Evolutionary conservation across 2,329 filamentous ascomycete species (phyloP), one percentile per base, ranked within the genome.

Genomic region (Macroventuria anomochaeta): DNA sequence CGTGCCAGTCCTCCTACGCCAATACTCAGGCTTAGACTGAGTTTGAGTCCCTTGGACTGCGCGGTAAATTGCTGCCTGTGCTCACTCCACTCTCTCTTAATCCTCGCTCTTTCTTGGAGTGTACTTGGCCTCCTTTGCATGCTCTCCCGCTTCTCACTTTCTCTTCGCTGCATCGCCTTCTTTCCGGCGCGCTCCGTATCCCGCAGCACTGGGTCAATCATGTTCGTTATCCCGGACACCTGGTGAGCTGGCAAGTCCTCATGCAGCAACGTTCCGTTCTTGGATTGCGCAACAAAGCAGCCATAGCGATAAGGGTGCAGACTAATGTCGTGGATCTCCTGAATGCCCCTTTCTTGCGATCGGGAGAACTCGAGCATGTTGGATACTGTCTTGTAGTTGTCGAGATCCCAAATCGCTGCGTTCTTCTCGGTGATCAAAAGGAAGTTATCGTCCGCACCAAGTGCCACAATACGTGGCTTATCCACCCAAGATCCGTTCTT

Each of bases 281-380:
- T 46, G 1, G 59, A 59, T 23, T 67, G 62, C 2, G 63, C 58
- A 8, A 75, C 37, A 31, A 70, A 74, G 28, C 61, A 58, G 13
- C 68, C 55, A 32, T 66, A 75, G 10, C 72, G 70, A 53, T 75
- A 65, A 1, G 68, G 33, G 53, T 75, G 69, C 13, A 75, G 46
- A 1, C 49, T 47, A 0, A 73, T 59, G 26, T 49, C 50, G 2
- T 59, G 48, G 4, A 72, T 50, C 3, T 68, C 59, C 0, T 58
- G 46, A 8, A 73, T 65, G 2, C 58, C 61, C 0, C 44, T 31
- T 3, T 57, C 38, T 33, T 66, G 58, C 0, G 49, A 51, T 5
- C 54, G 57, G 0, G 66, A 63, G 21, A 51, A 60, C 15, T 69
- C 59, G 1, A 75, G 26, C 40, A 70, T 54, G 2, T 52, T 29